Conservation (phyloP, 441 rosid species). For the Adansonia madagascariensis region DNA sequence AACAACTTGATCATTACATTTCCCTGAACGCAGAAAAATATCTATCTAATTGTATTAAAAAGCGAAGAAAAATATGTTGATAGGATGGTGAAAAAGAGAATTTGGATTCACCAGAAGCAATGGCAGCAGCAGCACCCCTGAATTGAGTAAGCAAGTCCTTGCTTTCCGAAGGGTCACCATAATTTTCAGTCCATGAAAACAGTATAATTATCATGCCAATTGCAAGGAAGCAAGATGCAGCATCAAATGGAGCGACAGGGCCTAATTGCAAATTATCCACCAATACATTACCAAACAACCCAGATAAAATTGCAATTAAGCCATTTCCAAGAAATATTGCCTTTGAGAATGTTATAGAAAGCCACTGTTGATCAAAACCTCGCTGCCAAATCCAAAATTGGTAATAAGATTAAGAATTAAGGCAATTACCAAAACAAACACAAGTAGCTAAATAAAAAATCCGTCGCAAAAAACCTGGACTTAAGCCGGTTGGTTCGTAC, state of each 20-base stretch:
- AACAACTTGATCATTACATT: background rate
- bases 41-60: background rate
- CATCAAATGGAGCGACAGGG: slow-evolving; percentile 97
- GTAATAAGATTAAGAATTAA: background rate
- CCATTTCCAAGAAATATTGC: slow-evolving; percentile 98
- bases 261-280: slow-evolving; percentile 79
- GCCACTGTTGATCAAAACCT: slow-evolving; percentile 92
- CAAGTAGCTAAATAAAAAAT: background rate
- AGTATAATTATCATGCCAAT: slow-evolving; percentile 68
- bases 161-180: slow-evolving; percentile 88
- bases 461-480: background rate
- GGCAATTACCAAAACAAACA: background rate
- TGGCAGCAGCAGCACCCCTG: slow-evolving; percentile 85
- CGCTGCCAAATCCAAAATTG: slow-evolving; percentile 53
- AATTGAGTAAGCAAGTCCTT: slow-evolving; percentile 89
- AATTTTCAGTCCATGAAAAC: slow-evolving; percentile 49
- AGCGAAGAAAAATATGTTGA: background rate
- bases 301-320: slow-evolving; percentile 85
- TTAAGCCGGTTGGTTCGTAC: too few species aligned
- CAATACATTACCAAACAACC: slow-evolving; percentile 83
- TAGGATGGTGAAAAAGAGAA: background rate
- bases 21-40: background rate
- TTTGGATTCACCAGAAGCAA: slow-evolving; percentile 73
- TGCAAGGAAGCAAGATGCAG: slow-evolving; percentile 91
- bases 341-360: slow-evolving; percentile 89